Base-by-base conservation (phyloP, 176 grass and related monocot species). In the Themeda triandra region DNA sequence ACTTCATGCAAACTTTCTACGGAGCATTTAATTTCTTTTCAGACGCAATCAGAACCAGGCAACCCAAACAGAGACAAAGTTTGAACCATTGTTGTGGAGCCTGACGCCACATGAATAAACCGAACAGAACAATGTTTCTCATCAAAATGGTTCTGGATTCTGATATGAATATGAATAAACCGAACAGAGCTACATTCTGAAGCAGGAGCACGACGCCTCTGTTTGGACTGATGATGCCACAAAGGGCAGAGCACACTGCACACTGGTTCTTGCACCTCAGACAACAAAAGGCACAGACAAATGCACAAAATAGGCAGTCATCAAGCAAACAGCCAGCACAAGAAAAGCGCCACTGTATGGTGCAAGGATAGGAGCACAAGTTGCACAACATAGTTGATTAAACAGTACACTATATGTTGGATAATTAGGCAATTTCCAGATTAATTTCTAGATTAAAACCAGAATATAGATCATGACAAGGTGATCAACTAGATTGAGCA, bases 401-500 rank as follows among this genome's bases (percentile, higher is more conserved):
- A 56, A 84, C 62, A 54, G 39, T 17, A 81, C 2, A 70, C 71
- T 78, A 87, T 87, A 75, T 87, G n/a, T n/a, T n/a, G n/a, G n/a
- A n/a, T n/a, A n/a, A n/a, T n/a, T n/a, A n/a, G n/a, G n/a, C n/a
- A n/a, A n/a, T n/a, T n/a, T n/a, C n/a, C n/a, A n/a, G n/a, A n/a
- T n/a, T n/a, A n/a, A n/a, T n/a, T n/a, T n/a, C n/a, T n/a, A n/a
- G n/a, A n/a, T n/a, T n/a, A n/a, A n/a, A n/a, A n/a, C n/a, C n/a
- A n/a, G n/a, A n/a, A n/a, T n/a, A n/a, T n/a, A n/a, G n/a, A n/a
- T n/a, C n/a, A n/a, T n/a, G n/a, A n/a, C n/a, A n/a, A n/a, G n/a
- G n/a, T n/a, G n/a, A n/a, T n/a, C n/a, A n/a, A n/a, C n/a, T n/a
- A n/a, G n/a, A n/a, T n/a, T n/a, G n/a, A n/a, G n/a, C n/a, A n/a